Evolutionary conservation across 768 basidiomycete genomes (phyloP).

Genomic region (Pisolithus tinctorius): DNA sequence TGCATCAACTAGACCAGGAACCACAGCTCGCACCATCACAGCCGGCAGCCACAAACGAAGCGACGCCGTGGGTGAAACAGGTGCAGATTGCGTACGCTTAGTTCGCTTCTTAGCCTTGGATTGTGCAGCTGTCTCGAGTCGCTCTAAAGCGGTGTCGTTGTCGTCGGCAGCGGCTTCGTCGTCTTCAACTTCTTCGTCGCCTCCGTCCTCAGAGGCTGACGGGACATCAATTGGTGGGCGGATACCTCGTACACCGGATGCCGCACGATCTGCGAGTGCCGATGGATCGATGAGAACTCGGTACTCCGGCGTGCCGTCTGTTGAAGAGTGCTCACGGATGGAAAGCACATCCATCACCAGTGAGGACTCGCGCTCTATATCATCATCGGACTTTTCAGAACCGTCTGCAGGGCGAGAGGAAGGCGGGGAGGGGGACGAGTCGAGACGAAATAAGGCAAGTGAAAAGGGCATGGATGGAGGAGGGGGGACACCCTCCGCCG

Average conservation of each 20-base stretch:
- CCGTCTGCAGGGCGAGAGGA: slow-evolving; percentile 1
- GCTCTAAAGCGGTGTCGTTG: slow-evolving; percentile 7
- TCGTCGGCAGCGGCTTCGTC: slow-evolving; percentile 24
- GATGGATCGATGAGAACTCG: slow-evolving; percentile 70
- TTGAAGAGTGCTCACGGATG: slow-evolving; percentile 58
- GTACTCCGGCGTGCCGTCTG: slow-evolving; percentile 70
- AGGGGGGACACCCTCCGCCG: slow-evolving; percentile 8
- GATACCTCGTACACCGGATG: slow-evolving; percentile 58
- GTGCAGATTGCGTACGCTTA: slow-evolving; percentile 34
- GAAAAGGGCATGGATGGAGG: slow-evolving; percentile 12
- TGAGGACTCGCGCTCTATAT: slow-evolving; percentile 19
- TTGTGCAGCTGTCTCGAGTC: slow-evolving; percentile 22
- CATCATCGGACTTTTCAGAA: slow-evolving; percentile 27
- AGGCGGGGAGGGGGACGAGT: background rate
- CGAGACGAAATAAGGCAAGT: background rate
- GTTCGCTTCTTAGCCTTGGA: slow-evolving; percentile 21
- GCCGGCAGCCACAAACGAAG: slow-evolving; percentile 80
- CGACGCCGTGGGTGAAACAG: slow-evolving; percentile 44
- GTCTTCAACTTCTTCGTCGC: slow-evolving; percentile 38
- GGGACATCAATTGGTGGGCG: slow-evolving; percentile 38
- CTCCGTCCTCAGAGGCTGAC: slow-evolving; percentile 42
- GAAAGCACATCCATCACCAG: slow-evolving; percentile 65
- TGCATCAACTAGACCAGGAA: slow-evolving; percentile 55
- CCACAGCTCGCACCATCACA: slow-evolving; percentile 62
- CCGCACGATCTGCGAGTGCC: slow-evolving; percentile 57